Base-by-base conservation (phyloP, 1,284 basidiomycete genomes). In the Leccinum subrobustum region DNA sequence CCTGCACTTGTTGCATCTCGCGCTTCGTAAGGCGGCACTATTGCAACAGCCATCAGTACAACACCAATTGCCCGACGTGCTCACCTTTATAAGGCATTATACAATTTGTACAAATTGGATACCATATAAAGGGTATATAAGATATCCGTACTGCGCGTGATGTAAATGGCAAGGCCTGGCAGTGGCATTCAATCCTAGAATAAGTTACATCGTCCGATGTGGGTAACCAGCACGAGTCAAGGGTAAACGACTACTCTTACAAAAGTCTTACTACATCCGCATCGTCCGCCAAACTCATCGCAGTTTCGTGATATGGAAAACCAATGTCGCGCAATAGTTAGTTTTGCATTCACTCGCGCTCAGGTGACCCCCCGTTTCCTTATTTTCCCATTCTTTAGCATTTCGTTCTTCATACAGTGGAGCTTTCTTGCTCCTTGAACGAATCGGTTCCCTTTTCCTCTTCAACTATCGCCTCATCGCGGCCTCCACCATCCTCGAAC, bases 401-500 rank as follows among this genome's bases (percentile, higher is more conserved):
- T 44, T 11, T 18, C 9, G n/a, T 12, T 20, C 42, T 44, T 72
- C 59, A 70, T 7, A 20, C 67, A 4, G 29, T 52, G 6, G 29
- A 57, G 50, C 8, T n/a, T 2, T 6, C 29, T 3, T 53, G 52
- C 31, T 53, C 52, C 31, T 35, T 37, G 11, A 53, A 53, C 7
- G 52, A 35, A 0, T 35, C 31, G 4, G 7, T 35, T 8, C 18
- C 52, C 18, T 53, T 53, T 53, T 54, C 54, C 25, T 55, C 61
- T 1, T 69, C 69, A 12, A 64, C 44, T 0, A 64, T 50, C 2
- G 64, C 63, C 31, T 82, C 81, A 51, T 84, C 84, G 0, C 67
- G 62, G 35, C 82, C 88, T 5, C 78, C 90, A 56, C 91, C 91
- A 65, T 87, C 82, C 72, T 94, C 86, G 74, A 88, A 90, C 1